phyloP scores from a whole-genome alignment of 164 flowering plant species.

The Hamamelis virginiana region DNA sequence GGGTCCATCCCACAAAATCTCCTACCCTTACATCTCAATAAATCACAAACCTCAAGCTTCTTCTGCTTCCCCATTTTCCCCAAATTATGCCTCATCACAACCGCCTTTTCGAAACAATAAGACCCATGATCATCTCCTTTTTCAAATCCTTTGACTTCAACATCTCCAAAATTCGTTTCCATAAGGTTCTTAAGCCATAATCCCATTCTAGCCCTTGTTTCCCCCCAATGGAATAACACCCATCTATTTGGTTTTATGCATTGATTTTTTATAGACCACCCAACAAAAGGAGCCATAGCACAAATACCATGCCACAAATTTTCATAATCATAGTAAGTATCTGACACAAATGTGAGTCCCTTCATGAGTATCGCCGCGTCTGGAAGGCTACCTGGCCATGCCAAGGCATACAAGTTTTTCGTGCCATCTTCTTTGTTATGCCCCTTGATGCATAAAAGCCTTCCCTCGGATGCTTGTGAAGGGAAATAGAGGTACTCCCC shows the following conservation, averaged over 20 bases:
- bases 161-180: constrained; percentile 22
- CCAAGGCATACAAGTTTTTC: constrained; percentile 35
- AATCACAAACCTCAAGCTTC: constrained; percentile 19
- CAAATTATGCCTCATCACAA: constrained; percentile 28
- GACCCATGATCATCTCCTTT: constrained; percentile 17
- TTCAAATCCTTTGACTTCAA: constrained; percentile 14
- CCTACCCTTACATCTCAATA: constrained; percentile 29
- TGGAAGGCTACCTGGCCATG: constrained; percentile 35
- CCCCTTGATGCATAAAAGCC: constrained; percentile 36
- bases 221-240: constrained; percentile 27
- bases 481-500: constrained; percentile 35
- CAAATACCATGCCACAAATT: constrained; percentile 32
- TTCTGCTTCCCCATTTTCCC: constrained; percentile 25
- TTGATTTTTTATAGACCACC: constrained; percentile 26
- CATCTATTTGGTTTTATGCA: constrained; percentile 22
- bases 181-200: constrained; percentile 24
- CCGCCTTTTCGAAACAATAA: constrained; percentile 30
- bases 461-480: constrained; percentile 25
- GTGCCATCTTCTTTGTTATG: constrained; percentile 22
- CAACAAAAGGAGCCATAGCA: constrained; percentile 28
- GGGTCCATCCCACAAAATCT: constrained; percentile 15
- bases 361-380: constrained; percentile 12
- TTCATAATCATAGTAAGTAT: constrained; percentile 23
- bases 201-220: constrained; percentile 25
- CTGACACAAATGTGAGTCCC: constrained; percentile 29